Base-by-base conservation (phyloP, 495 filamentous ascomycete species). In the Trichoderma asperelloides region DNA sequence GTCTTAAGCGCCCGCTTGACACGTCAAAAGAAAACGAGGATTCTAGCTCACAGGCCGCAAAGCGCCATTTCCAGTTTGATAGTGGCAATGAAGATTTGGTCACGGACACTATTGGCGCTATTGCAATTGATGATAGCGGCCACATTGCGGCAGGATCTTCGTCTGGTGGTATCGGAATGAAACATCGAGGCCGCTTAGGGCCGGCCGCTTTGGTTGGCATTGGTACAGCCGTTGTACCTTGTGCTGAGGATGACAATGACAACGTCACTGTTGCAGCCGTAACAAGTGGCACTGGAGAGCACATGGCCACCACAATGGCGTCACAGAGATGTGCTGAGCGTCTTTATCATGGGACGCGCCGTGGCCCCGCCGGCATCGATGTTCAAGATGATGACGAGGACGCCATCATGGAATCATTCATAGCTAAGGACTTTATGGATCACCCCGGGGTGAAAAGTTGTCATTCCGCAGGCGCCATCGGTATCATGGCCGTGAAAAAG, bases 121-220 rank as follows among this genome's bases (percentile, higher is more conserved):
- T 98, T 70, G 96, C 93, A 51, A 85, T 98, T 68, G 95, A 98
- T 71, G 79, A 80, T 27, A 86, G 81, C 47, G 95, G 95, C 23
- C 88, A 89, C 62, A 96, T 98, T 73, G 96, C 95, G 6, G 95
- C 94, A 11, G 95, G 91, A n/a, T 96, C 96, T 3, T 98, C 95
- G 8, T 98, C 95, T 62, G 95, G 95, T n/a, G 95, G 95, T 8
- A 98, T 98, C 69, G 96, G 96, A 18, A 96, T 98, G 93, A 98
- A 98, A 71, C 92, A 95, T 77, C 84, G 86, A 62, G 95, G 95
- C 28, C 87, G 95, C 55, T 83, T 96, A 71, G 95, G 95, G 3
- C 95, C 95, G 41, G 95, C 95, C 27, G 95, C 95, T 8, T 81
- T 98, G 15, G 90, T 97, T 25, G 94, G 94, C 13, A 84, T 98